Conservation (phyloP, 352 stramenopile genomes). For the Globisporangium recalcitrans region DNA sequence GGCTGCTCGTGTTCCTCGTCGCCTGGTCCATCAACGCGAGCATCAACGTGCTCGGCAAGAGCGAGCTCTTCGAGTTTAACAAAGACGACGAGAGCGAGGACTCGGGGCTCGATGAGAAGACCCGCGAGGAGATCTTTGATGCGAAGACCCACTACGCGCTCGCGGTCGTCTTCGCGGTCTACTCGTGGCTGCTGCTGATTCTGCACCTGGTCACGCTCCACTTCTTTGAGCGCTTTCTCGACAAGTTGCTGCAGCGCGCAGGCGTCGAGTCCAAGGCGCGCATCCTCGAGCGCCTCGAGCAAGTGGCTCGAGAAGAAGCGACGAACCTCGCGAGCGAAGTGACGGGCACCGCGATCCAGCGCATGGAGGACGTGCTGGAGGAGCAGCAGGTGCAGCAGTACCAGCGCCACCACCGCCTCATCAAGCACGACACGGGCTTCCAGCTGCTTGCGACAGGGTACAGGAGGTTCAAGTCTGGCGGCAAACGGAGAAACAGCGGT, state of each 20-base stretch:
- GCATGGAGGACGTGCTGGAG: conserved; percentile 27
- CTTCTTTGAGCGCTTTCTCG: neutral
- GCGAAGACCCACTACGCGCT: conserved; percentile 8
- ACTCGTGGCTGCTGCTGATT: conserved; percentile 10
- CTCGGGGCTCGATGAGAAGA: neutral
- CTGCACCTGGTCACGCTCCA: conserved; percentile 2
- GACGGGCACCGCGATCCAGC: conserved; percentile 21
- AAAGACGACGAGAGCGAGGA: conserved; percentile 5
- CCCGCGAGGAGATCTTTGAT: neutral
- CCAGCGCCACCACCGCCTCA: conserved; percentile 5
- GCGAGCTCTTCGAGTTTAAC: conserved; percentile 12
- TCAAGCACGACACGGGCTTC: conserved; percentile 19
- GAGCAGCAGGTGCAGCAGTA: conserved; percentile 13
- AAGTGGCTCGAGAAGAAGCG: conserved; percentile 25
- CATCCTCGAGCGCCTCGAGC: conserved; percentile 17
- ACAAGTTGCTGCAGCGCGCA: conserved; percentile 4
- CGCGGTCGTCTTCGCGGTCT: conserved; percentile 6
- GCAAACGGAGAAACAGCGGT: neutral
- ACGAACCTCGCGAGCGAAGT: conserved; percentile 20
- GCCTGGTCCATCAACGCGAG: conserved; percentile 37
- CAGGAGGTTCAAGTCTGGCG: neutral
- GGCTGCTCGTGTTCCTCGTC: conserved; percentile 43
- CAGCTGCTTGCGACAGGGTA: conserved; percentile 14
- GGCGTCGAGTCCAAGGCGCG: conserved; percentile 1
- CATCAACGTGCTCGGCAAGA: conserved; percentile 14